A percentile compares a stretch with the other conserved stretches of the same genome.
These are phyloP conservation scores for Talaromyces sp. DNA, from an alignment of 2,329 filamentous ascomycete species.

Conservation along the genomic window DNA sequence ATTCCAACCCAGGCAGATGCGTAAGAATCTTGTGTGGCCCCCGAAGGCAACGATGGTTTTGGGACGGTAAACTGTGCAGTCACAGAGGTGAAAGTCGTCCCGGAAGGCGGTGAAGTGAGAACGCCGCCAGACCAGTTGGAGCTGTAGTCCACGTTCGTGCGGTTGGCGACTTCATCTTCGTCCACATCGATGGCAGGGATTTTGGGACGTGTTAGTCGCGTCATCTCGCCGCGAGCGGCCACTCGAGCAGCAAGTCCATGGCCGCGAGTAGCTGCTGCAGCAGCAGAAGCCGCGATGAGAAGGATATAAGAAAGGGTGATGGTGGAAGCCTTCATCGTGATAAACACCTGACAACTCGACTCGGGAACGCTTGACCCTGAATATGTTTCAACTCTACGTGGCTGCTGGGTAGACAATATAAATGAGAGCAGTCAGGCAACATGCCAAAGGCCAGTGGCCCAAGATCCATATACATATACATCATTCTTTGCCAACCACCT, in stretches of 20 bases:
- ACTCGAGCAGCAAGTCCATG: conserved; percentile 31
- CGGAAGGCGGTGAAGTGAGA: conserved; percentile 43
- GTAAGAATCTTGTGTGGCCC: conserved; percentile 43
- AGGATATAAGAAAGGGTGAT: conserved; percentile 24
- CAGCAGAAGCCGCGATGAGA: conserved; percentile 23
- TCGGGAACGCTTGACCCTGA: neutral
- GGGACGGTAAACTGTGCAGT: conserved; percentile 54
- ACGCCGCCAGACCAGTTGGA: conserved; percentile 62
- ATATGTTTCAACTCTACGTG: neutral
- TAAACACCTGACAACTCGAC: neutral
- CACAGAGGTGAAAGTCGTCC: conserved; percentile 49
- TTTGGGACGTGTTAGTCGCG: conserved; percentile 30
- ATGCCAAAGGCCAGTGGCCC: neutral
- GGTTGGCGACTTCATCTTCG: conserved; percentile 29
- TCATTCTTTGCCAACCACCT: conserved; percentile 8
- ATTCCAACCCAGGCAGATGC: conserved; percentile 62
- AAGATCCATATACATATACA: neutral
- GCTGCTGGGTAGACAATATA: conserved; percentile 6
- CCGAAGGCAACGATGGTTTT: conserved; percentile 44
- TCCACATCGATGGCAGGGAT: conserved; percentile 9
- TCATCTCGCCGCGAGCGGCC: conserved; percentile 26
- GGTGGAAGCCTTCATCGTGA: conserved; percentile 33
- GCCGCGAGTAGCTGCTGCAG: conserved; percentile 24
- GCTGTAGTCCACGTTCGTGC: conserved; percentile 51
- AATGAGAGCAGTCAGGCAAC: neutral